Conservation (phyloP, 1,139 yeast species). For the Scheffersomyces titani region DNA sequence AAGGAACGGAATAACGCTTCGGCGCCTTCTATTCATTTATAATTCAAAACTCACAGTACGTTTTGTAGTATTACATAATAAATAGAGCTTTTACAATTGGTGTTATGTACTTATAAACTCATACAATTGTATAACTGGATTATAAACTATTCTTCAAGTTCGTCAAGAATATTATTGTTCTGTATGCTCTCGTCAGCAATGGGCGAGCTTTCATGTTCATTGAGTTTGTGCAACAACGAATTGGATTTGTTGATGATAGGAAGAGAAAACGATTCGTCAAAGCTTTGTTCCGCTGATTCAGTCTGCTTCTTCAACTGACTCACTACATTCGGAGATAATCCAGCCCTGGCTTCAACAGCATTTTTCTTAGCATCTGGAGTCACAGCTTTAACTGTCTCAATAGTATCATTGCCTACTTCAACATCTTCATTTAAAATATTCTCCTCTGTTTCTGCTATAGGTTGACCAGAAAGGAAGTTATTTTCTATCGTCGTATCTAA, state of each 20-base stretch:
- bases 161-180: constrained; percentile 12
- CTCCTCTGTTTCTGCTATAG: not conserved
- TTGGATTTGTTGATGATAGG: constrained; percentile 25
- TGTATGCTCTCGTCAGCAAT: constrained; percentile 5
- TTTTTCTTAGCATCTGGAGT: not conserved
- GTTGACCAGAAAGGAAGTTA: not conserved
- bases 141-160: constrained; percentile 10
- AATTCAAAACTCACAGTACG: constrained; percentile 7
- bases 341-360: not conserved
- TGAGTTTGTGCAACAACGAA: constrained; percentile 11
- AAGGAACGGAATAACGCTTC: not conserved
- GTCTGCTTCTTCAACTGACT: constrained; percentile 1
- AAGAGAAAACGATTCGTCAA: constrained; percentile 33
- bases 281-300: constrained; percentile 8
- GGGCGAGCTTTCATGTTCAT: constrained; percentile 9
- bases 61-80: too few species aligned
- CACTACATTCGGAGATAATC: not conserved
- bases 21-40: not conserved
- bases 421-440: not conserved
- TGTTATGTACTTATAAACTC: not conserved
- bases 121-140: not conserved
- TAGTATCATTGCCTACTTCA: constrained; percentile 7
- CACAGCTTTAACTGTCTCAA: constrained; percentile 12
- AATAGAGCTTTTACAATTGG: too few species aligned
- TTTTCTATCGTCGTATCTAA: not conserved